These are phyloP conservation scores for Boletus sp. DNA, from an alignment of 768 basidiomycete species.

Conservation along the genomic window DNA sequence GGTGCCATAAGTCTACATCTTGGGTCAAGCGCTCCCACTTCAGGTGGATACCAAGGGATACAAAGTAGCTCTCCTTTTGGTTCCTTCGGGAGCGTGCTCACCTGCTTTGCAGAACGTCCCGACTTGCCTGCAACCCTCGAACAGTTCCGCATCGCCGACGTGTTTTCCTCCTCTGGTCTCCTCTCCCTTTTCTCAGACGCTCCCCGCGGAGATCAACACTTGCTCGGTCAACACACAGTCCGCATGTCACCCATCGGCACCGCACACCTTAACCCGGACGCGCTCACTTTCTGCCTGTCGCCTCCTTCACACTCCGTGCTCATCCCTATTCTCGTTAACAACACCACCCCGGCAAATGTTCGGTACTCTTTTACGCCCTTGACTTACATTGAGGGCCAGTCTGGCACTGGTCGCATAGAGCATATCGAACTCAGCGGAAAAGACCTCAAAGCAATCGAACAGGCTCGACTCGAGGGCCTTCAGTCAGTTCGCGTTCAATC, in stretches of 20 bases:
- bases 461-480: slow-evolving; percentile 49
- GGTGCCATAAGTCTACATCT: slow-evolving; percentile 64
- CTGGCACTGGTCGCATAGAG: slow-evolving; percentile 46
- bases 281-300: slow-evolving; percentile 70
- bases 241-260: slow-evolving; percentile 93
- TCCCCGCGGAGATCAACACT: slow-evolving; percentile 48
- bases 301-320: slow-evolving; percentile 52
- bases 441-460: slow-evolving; percentile 67
- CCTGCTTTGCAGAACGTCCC: slow-evolving; percentile 25
- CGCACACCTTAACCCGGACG: slow-evolving; percentile 80
- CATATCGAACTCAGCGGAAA: slow-evolving; percentile 53
- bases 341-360: slow-evolving; percentile 70
- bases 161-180: slow-evolving; percentile 51
- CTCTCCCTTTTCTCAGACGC: slow-evolving; percentile 39
- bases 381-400: slow-evolving; percentile 40
- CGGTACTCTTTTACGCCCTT: slow-evolving; percentile 74
- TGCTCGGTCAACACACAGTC: slow-evolving; percentile 87
- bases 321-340: slow-evolving; percentile 86
- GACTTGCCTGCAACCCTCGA: slow-evolving; percentile 43
- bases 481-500: slow-evolving; percentile 42
- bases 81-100: not conserved
- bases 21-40: slow-evolving; percentile 23
- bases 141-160: slow-evolving; percentile 45
- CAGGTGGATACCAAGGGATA: slow-evolving; percentile 19
- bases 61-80: slow-evolving; percentile 30